Conservation (phyloP, 2,329 filamentous ascomycete genomes). For the Sporothrix sp. region DNA sequence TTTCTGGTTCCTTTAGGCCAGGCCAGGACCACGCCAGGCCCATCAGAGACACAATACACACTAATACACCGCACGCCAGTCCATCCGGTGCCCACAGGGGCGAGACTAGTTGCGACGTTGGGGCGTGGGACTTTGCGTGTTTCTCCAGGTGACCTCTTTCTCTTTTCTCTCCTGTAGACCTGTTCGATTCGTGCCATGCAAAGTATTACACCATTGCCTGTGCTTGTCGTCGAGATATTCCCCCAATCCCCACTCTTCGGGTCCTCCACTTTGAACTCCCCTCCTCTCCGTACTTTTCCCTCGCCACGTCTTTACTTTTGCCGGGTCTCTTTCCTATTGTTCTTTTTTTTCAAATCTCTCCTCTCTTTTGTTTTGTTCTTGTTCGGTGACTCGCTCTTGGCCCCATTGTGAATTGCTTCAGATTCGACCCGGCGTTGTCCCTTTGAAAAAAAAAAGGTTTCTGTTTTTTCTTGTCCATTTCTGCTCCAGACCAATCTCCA, state of each 20-base stretch:
- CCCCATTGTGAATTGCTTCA: not conserved
- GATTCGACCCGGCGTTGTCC: no score
- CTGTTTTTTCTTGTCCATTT: not conserved
- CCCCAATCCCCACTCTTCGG: conserved; percentile 13
- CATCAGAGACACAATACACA: conserved; percentile 2
- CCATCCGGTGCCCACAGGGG: not conserved
- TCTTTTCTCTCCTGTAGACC: not conserved
- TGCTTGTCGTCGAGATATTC: not conserved
- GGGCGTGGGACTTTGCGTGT: not conserved
- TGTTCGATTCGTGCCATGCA: no score
- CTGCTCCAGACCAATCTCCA: conserved; percentile 16
- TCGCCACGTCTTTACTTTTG: not conserved
- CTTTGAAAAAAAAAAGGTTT: not conserved
- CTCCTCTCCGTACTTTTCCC: conserved; percentile 2
- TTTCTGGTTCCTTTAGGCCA: not conserved
- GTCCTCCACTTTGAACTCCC: not conserved
- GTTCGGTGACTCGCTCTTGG: not conserved
- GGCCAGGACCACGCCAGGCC: not conserved
- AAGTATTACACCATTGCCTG: no score
- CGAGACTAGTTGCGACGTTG: not conserved
- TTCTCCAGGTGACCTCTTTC: conserved; percentile 4
- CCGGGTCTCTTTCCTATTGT: conserved; percentile 9
- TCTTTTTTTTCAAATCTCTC: not conserved
- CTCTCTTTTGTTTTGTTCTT: not conserved
- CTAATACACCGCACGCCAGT: not conserved